Evolutionary conservation across 768 basidiomycete genomes (phyloP).

Genomic region (Boletus reticulatus): DNA sequence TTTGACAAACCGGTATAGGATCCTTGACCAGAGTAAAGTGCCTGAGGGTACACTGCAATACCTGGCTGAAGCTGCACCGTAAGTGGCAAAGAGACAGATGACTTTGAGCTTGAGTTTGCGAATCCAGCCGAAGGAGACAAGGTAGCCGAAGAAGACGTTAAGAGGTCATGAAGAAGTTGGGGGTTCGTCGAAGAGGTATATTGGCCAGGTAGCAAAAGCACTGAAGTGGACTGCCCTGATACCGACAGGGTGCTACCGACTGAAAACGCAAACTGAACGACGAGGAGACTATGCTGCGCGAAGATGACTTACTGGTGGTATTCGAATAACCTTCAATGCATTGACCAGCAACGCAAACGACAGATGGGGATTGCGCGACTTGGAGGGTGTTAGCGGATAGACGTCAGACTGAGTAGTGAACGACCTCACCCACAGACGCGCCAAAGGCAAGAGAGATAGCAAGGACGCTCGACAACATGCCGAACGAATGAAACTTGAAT

Average conservation of each 20-base stretch:
- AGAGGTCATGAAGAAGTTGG: conserved; percentile 62
- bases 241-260: conserved; percentile 70
- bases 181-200: conserved; percentile 73
- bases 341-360: conserved; percentile 87
- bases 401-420: not conserved
- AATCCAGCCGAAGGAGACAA: conserved; percentile 64
- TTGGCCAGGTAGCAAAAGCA: conserved; percentile 74
- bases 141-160: conserved; percentile 63
- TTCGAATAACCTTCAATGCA: conserved; percentile 80
- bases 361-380: conserved; percentile 60
- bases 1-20: conserved; percentile 58
- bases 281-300: not conserved
- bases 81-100: conserved; percentile 59
- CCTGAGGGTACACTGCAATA: conserved; percentile 58
- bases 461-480: conserved; percentile 42
- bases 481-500: conserved; percentile 25
- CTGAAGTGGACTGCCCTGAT: conserved; percentile 46
- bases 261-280: conserved; percentile 29
- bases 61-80: conserved; percentile 66
- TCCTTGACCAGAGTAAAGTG: conserved; percentile 64
- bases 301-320: conserved; percentile 52
- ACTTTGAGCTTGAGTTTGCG: conserved; percentile 45
- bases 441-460: conserved; percentile 35
- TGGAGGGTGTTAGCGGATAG: not conserved
- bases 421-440: conserved; percentile 38